Conservation (phyloP, 208 protist genomes). For the Trypanosoma conorhini region DNA sequence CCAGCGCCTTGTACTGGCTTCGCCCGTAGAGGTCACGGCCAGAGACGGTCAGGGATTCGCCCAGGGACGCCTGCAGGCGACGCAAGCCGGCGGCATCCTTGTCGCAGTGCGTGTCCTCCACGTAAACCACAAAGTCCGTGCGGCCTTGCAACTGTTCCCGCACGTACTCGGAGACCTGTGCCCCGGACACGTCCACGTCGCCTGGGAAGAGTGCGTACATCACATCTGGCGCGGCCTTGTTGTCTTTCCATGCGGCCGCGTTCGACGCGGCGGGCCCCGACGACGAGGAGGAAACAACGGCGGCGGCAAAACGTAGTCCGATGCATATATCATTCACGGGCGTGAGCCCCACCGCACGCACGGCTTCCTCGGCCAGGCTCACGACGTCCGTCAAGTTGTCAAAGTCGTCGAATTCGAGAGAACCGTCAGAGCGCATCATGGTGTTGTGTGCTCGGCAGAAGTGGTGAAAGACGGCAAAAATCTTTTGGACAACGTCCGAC, state of each 20-base stretch:
- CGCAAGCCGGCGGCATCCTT: conserved; percentile 46
- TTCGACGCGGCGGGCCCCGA: conserved; percentile 1
- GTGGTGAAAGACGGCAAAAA: conserved; percentile 28
- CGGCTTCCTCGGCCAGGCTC: conserved; percentile 34
- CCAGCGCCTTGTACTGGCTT: background rate
- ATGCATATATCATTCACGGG: conserved; percentile 38
- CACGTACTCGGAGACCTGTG: conserved; percentile 74
- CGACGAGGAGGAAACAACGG: background rate
- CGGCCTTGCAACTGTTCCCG: conserved; percentile 52
- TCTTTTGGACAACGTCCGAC: conserved; percentile 20
- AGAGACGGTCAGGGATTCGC: conserved; percentile 26
- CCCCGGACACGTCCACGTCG: conserved; percentile 62
- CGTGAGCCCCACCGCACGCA: conserved; percentile 36
- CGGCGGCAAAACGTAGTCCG: conserved; percentile 40
- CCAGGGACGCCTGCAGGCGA: conserved; percentile 47
- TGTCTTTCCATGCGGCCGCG: conserved; percentile 14
- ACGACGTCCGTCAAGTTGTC: conserved; percentile 47
- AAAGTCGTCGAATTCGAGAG: conserved; percentile 45
- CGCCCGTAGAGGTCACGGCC: conserved; percentile 19
- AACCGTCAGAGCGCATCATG: conserved; percentile 28
- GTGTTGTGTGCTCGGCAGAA: conserved; percentile 17
- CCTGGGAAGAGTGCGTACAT: conserved; percentile 68
- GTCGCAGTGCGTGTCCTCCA: conserved; percentile 72
- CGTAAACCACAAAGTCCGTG: conserved; percentile 42
- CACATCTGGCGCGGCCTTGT: conserved; percentile 26